phyloP scores from a whole-genome alignment of 108 stramenopile species.

The Cyclotella sp. region DNA sequence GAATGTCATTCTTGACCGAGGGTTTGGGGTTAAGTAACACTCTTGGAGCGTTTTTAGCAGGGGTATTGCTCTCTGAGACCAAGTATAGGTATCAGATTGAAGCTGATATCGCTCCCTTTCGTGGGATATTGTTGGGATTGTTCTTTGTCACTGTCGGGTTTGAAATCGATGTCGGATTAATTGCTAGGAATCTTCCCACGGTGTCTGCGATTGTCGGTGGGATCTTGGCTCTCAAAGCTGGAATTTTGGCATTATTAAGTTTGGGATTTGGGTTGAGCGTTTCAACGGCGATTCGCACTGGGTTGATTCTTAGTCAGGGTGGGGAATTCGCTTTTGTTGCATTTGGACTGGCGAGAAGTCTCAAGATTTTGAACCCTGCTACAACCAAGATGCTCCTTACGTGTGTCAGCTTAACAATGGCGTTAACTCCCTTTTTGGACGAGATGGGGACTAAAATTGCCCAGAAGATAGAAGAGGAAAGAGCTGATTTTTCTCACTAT shows the following conservation, averaged over 20 bases:
- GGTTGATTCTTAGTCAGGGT: constrained; percentile 92
- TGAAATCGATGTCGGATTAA: constrained; percentile 89
- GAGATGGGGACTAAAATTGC: constrained; percentile 69
- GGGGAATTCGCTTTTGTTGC: constrained; percentile 99
- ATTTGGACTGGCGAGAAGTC: constrained; percentile 88
- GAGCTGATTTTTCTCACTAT: constrained; percentile 89
- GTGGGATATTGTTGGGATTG: constrained; percentile 92
- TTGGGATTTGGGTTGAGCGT: constrained; percentile 83
- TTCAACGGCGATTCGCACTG: constrained; percentile 87
- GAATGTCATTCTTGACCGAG: constrained; percentile 95
- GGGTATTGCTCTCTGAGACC: constrained; percentile 94
- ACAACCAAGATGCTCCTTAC: constrained; percentile 92
- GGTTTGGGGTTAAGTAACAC: constrained; percentile 95
- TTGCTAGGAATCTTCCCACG: constrained; percentile 69
- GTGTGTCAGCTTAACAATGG: constrained; percentile 96
- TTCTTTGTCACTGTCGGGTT: constrained; percentile 98
- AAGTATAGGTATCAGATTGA: constrained; percentile 96
- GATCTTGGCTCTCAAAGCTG: constrained; percentile 89
- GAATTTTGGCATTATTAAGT: constrained; percentile 66
- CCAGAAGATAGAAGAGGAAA: constrained; percentile 75
- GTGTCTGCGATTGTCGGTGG: constrained; percentile 81
- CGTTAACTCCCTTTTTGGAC: constrained; percentile 89
- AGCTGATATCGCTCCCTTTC: constrained; percentile 95
- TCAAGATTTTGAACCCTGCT: constrained; percentile 77
- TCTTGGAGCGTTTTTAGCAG: constrained; percentile 96